Conservation (phyloP, 805 yeast genomes). For the Monosporozyma aerobia region DNA sequence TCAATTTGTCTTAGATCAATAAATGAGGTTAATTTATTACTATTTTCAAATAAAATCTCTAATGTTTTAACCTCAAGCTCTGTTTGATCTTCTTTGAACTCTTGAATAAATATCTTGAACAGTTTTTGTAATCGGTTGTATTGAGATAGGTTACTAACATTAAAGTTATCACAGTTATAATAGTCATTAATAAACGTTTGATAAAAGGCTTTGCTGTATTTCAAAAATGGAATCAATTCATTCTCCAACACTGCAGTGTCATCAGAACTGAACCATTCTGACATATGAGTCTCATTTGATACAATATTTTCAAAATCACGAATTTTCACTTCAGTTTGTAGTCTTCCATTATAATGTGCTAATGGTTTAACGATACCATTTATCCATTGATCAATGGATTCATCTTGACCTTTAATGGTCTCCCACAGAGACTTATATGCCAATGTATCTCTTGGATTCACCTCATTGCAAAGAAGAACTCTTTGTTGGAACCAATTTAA, state of each 20-base stretch:
- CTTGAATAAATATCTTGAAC: conserved; percentile 1
- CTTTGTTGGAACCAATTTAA: conserved; percentile 21
- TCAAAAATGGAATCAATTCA: conserved; percentile 20
- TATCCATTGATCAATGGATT: conserved; percentile 19
- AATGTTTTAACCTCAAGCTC: conserved; percentile 5
- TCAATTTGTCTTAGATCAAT: conserved; percentile 4
- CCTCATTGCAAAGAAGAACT: conserved; percentile 16
- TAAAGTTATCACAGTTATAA: conserved; percentile 12
- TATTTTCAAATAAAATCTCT: conserved; percentile 17
- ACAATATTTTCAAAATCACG: conserved; percentile 15
- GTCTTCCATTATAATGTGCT: conserved; percentile 17
- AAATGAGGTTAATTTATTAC: conserved; percentile 6
- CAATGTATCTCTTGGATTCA: conserved; percentile 11
- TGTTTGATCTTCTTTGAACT: not conserved
- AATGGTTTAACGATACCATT: conserved; percentile 25
- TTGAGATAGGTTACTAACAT: conserved; percentile 9
- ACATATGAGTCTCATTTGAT: not conserved
- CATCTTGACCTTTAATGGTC: not conserved
- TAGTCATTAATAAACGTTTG: conserved; percentile 10
- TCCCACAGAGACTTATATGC: conserved; percentile 21
- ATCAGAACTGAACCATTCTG: not conserved
- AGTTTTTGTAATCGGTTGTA: conserved; percentile 12
- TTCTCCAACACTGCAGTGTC: conserved; percentile 5
- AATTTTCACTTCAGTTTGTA: conserved; percentile 9
- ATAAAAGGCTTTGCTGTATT: conserved; percentile 5